These are phyloP conservation scores for Dalbergia cultrata DNA, from an alignment of 306 rosid genomes.

Conservation along the genomic window DNA sequence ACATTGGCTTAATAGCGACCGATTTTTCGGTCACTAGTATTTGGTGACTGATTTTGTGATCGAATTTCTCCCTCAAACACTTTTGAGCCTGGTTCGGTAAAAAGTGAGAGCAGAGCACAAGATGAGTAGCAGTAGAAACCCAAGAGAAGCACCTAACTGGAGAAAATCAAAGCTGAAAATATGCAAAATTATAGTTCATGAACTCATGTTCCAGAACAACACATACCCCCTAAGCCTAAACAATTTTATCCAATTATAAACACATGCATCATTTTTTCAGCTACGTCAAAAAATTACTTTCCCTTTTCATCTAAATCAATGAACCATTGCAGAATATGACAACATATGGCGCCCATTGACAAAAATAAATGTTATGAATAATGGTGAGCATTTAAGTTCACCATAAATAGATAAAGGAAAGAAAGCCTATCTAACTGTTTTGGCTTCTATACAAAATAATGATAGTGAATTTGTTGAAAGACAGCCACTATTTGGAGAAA, in stretches of 20 bases:
- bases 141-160: constrained; percentile 34
- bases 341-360: not conserved
- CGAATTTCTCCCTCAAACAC: too few species aligned
- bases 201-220: constrained; percentile 41
- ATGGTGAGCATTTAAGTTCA: constrained; percentile 27
- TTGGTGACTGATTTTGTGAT: too few species aligned
- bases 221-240: constrained; percentile 34
- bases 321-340: constrained; percentile 36
- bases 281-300: constrained; percentile 7
- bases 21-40: too few species aligned
- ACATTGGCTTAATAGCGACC: too few species aligned
- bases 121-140: constrained; percentile 3
- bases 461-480: constrained; percentile 27
- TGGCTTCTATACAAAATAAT: constrained; percentile 7
- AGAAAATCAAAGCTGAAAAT: constrained; percentile 33
- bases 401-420: constrained; percentile 13
- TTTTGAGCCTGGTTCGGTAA: constrained; percentile 73
- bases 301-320: constrained; percentile 26
- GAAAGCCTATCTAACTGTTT: not conserved
- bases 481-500: constrained; percentile 38
- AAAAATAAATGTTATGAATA: constrained; percentile 3
- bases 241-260: constrained; percentile 35
- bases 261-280: constrained; percentile 17
- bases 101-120: constrained; percentile 38
- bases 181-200: constrained; percentile 30